Evolutionary conservation across 805 yeast species (phyloP).

Genomic region (Suhomyces sp.): DNA sequence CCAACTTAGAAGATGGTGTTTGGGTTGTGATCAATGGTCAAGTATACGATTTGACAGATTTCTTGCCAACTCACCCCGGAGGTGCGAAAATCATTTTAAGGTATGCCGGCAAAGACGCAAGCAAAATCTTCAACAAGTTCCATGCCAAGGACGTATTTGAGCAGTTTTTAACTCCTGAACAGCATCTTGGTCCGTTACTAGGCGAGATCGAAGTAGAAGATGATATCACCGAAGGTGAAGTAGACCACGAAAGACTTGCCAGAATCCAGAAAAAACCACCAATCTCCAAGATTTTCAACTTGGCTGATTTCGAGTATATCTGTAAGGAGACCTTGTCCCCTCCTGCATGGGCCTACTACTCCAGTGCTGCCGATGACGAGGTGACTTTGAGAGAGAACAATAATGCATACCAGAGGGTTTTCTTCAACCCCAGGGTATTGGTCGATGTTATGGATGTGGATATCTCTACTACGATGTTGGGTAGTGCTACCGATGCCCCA

Average conservation of each 20-base stretch:
- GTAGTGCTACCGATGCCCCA: constrained; percentile 67
- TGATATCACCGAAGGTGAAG: constrained; percentile 27
- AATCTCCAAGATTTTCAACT: constrained; percentile 29
- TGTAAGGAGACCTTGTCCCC: constrained; percentile 72
- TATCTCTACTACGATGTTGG: constrained; percentile 68
- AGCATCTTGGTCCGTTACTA: constrained; percentile 29
- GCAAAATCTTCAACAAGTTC: constrained; percentile 79
- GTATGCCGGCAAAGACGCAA: constrained; percentile 54
- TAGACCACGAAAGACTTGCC: constrained; percentile 36
- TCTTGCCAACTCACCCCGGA: constrained; percentile 58
- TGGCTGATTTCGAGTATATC: constrained; percentile 69
- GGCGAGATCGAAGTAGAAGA: constrained; percentile 24
- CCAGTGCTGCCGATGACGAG: constrained; percentile 94
- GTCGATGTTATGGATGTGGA: constrained; percentile 77
- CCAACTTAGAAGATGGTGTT: constrained; percentile 52
- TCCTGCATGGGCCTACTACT: constrained; percentile 89
- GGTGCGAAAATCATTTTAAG: constrained; percentile 53
- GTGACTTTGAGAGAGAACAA: constrained; percentile 88
- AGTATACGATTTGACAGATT: constrained; percentile 74
- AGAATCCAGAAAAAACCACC: constrained; percentile 22
- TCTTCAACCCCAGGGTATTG: constrained; percentile 82
- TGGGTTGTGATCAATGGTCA: constrained; percentile 86
- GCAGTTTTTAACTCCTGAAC: constrained; percentile 52
- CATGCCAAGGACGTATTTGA: constrained; percentile 85
- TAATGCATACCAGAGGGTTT: constrained; percentile 80